Evolutionary conservation across 345 rosid species (phyloP).

Genomic region (Lagerstroemia speciosa): DNA sequence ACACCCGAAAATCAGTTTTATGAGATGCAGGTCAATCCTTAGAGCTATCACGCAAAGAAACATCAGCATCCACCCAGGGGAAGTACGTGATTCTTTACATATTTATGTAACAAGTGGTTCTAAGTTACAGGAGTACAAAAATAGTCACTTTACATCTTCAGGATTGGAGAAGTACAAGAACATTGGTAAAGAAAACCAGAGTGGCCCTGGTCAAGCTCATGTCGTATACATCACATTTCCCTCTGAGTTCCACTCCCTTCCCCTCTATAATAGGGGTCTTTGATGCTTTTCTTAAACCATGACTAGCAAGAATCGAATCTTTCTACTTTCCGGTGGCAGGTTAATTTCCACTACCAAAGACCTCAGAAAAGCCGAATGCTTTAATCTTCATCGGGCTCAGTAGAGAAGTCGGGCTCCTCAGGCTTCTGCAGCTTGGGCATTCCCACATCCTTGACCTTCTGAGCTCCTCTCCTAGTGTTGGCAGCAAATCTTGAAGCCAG

Average conservation of each 20-base stretch:
- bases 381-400: slow-evolving; percentile 41
- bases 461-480: slow-evolving; percentile 72
- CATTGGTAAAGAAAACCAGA: neutral
- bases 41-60: too few relatives aligned
- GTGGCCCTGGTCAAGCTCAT: neutral
- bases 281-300: neutral
- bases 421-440: slow-evolving; percentile 80
- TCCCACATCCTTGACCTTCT: slow-evolving; percentile 50
- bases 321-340: neutral
- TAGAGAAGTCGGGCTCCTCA: slow-evolving; percentile 77
- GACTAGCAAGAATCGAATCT: neutral
- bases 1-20: too few relatives aligned
- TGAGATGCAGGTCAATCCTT: too few relatives aligned
- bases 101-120: neutral
- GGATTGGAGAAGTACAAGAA: neutral
- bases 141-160: neutral
- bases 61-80: too few relatives aligned
- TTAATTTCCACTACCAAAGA: neutral
- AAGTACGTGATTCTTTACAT: too few relatives aligned
- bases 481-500: slow-evolving; percentile 83
- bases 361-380: slow-evolving; percentile 5
- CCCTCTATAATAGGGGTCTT: neutral
- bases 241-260: neutral
- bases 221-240: too few relatives aligned
- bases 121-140: neutral